phyloP scores from a whole-genome alignment of 805 yeast species.

The Starmerella powellii region DNA sequence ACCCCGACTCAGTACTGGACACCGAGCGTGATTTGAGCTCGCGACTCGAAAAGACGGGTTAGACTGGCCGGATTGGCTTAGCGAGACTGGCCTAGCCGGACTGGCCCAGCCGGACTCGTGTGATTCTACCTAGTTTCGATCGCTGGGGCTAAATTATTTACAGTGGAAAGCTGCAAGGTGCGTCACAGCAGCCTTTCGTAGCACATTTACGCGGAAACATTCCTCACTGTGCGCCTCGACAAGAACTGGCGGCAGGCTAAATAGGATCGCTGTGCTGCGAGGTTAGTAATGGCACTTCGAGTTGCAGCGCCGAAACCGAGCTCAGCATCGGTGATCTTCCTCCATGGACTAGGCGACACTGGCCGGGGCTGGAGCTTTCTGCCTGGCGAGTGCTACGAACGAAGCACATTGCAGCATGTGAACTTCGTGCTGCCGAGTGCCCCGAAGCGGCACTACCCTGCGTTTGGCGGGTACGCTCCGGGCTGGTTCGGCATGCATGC shows the following conservation, averaged over 20 bases:
- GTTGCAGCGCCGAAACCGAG: slow-evolving; percentile 35
- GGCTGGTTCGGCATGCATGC: slow-evolving; percentile 72
- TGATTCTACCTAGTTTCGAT: too few relatives aligned
- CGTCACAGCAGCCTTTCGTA: too few relatives aligned
- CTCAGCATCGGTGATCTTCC: slow-evolving; percentile 55
- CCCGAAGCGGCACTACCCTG: slow-evolving; percentile 55
- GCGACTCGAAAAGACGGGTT: too few relatives aligned
- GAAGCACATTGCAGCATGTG: slow-evolving; percentile 39
- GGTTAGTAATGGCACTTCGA: slow-evolving; percentile 28
- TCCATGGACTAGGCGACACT: slow-evolving; percentile 88
- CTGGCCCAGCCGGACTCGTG: too few relatives aligned
- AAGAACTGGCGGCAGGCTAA: too few relatives aligned
- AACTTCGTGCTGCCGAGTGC: slow-evolving; percentile 88
- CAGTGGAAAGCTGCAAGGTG: too few relatives aligned
- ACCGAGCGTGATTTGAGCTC: slow-evolving; percentile 19
- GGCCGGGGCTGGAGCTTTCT: slow-evolving; percentile 85
- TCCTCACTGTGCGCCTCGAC: too few relatives aligned
- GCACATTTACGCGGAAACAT: too few relatives aligned
- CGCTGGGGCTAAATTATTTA: too few relatives aligned
- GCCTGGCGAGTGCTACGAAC: slow-evolving; percentile 43
- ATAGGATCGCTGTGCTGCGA: too few relatives aligned
- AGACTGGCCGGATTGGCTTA: too few relatives aligned
- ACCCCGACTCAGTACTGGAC: slow-evolving; percentile 30
- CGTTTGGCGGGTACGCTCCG: slow-evolving; percentile 56
- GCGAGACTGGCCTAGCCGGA: not conserved